Conservation (phyloP, 352 stramenopile genomes). For the Globisporangium iwayamae region DNA sequence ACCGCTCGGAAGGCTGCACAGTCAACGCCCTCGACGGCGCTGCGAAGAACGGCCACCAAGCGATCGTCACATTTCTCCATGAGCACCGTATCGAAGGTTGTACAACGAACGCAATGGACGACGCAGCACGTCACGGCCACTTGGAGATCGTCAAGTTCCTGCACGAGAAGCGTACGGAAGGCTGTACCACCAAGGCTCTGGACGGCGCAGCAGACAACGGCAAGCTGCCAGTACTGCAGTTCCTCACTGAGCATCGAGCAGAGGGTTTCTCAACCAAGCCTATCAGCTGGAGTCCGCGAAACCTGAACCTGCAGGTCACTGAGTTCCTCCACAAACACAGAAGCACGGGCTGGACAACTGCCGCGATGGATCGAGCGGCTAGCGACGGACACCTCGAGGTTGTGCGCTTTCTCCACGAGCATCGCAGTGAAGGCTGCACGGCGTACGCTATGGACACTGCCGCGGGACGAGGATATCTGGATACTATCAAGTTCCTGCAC, state of each 20-base stretch:
- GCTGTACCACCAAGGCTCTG: constrained; percentile 12
- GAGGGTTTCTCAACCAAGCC: constrained; percentile 14
- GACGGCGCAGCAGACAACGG: constrained; percentile 13
- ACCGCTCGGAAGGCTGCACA: constrained; percentile 10
- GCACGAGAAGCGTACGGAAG: constrained; percentile 2
- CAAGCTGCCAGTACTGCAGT: constrained; percentile 7
- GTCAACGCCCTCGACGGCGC: constrained; percentile 7
- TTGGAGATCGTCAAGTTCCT: constrained; percentile 9
- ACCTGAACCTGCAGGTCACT: constrained; percentile 7
- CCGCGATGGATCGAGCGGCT: constrained; percentile 17
- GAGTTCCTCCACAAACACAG: constrained; percentile 13
- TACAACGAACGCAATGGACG: constrained; percentile 10
- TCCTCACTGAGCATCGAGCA: constrained; percentile 3
- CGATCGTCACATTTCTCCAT: constrained; percentile 10
- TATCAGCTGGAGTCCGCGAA: constrained; percentile 14
- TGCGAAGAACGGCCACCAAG: constrained; percentile 7
- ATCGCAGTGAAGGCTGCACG: constrained; percentile 14
- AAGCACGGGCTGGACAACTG: constrained; percentile 12
- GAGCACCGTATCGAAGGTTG: constrained; percentile 4
- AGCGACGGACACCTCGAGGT: constrained; percentile 11
- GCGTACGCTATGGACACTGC: constrained; percentile 14
- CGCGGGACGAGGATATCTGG: not conserved
- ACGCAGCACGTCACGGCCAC: constrained; percentile 8
- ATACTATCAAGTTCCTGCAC: constrained; percentile 12
- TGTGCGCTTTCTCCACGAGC: constrained; percentile 9